Evolutionary conservation across 129 eudicot species (phyloP), one percentile per base, ranked within the genome.

Genomic region (Chrysanthemum lavandulifolium): DNA sequence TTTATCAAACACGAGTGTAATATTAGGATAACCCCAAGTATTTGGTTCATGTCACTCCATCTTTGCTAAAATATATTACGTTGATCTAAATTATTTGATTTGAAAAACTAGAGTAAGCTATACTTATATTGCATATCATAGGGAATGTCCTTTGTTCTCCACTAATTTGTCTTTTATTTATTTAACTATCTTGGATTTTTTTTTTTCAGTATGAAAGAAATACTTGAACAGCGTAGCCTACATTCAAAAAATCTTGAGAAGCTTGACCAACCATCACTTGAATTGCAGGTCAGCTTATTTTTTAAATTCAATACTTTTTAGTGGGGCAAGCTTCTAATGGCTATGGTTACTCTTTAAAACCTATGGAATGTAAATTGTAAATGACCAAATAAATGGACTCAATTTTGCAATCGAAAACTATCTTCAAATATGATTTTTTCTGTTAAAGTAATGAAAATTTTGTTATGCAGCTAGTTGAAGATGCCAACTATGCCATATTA

Each of bases 241-340:
- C 98, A 90, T 73, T 81, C 97, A 0, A 90, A 88, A 81, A 94
- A 94, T 81, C 81, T 93, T 45, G 80, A 82, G 73, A 90, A 88
- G 81, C 76, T 88, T 82, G 96, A 85, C 53, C 89, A 88, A 45
- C 96, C 98, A 48, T 94, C 97, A 16, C 89, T 87, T 77, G 91
- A 90, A 83, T 80, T 93, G 74, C 98, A 89, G 95, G 98, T 84
- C 67, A 76, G 40, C 36, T 8, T 21, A 14, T 16, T 51, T 29
- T 5, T 40, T 36, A 13, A 59, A 68, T 60, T 48, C 62, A 3
- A 23, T 10, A 13, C 12, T 40, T 25, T 13, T 71, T 71, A 54
- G 13, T 69, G 14, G 56, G 23, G 67, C 52, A 61, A 40, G 65
- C 58, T 75, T 75, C 40, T 52, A 62, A 52, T 7, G 72, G 52